Percentiles rank a stretch among this genome's conserved stretches.
Conservation (phyloP, 257 asterid species). For the Fraxinus excelsior region DNA sequence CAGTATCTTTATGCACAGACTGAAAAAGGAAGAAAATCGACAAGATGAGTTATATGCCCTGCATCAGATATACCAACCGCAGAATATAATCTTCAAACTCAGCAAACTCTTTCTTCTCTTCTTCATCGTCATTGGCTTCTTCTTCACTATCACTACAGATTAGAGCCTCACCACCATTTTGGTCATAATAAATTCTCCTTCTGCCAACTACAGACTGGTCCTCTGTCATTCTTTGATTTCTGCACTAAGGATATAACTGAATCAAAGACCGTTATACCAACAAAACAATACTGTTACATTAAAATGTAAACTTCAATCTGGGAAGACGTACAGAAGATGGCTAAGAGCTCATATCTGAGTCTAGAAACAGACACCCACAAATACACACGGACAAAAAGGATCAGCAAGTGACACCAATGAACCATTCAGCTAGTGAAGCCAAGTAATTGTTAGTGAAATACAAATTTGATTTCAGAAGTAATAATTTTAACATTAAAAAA, state of each 20-base stretch:
- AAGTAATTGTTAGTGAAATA: background rate
- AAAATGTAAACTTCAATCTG: background rate
- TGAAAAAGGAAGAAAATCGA: background rate
- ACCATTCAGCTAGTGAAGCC: background rate
- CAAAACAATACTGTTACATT: background rate
- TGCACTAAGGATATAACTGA: constrained; percentile 30
- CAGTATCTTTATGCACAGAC: background rate
- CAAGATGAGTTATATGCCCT: background rate
- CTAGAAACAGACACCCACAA: background rate
- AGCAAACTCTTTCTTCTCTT: constrained; percentile 80
- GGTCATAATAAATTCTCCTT: constrained; percentile 94
- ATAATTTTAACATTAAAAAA: background rate
- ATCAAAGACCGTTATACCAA: background rate
- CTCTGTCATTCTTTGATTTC: constrained; percentile 96
- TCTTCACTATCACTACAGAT: constrained; percentile 98
- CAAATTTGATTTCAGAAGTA: background rate
- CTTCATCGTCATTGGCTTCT: constrained; percentile 75
- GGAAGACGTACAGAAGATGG: background rate
- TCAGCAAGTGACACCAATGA: background rate
- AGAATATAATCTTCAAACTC: constrained; percentile 86
- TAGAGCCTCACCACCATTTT: constrained; percentile 89
- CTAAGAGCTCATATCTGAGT: background rate
- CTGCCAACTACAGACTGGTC: constrained; percentile 97
- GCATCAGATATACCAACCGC: constrained; percentile 62
- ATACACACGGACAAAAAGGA: background rate